Base-by-base conservation (phyloP, 139 green algal species). In the Desmodesmus armatus region DNA sequence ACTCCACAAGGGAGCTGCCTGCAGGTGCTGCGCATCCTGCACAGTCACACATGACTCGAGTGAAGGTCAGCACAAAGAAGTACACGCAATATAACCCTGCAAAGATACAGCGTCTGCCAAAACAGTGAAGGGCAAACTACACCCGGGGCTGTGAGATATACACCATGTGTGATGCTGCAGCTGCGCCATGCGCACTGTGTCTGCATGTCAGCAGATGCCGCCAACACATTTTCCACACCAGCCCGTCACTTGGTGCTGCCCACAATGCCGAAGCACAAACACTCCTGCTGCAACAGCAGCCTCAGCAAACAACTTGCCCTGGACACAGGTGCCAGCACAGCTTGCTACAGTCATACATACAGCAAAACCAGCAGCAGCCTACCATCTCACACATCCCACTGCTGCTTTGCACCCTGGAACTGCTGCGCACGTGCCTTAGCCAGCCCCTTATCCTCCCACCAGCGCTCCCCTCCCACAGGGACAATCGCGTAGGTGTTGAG, bases 401-500 rank as follows among this genome's bases (percentile, higher is more conserved):
- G 31, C 53, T 82, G 75, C 51, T 53, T 39, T n/a, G 75, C 76
- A 29, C 81, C 43, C 29, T 76, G 76, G 25, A 88, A 91, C n/a
- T 75, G 29, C 5, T 69, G 63, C 6, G 82, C 81, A 27, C 89
- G 74, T 55, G 89, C 79, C 69, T 96, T 90, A 37, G 76, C 86
- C 41, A 92, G 86, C 70, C 94, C 95, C 1, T 89, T 85, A 83
- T 95, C 41, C 74, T 92, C 78, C 92, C 90, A 96, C 94, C 94
- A 97, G 0, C 71, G 71, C 5, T 90, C 84, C 1, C 87, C 72
- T 0, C 93, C 95, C 39, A 80, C 51, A 2, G 96, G 96, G 3
- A 98, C 82, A 33, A 98, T 92, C 13, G 92, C 91, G 73, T 95
- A 97, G 35, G 88, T 83, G 87, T 98, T 98, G 25, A 98, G 91